Evolutionary conservation across 2,329 filamentous ascomycete species (phyloP), one percentile per base, ranked within the genome.

Genomic region (Lachnellula hyalina): DNA sequence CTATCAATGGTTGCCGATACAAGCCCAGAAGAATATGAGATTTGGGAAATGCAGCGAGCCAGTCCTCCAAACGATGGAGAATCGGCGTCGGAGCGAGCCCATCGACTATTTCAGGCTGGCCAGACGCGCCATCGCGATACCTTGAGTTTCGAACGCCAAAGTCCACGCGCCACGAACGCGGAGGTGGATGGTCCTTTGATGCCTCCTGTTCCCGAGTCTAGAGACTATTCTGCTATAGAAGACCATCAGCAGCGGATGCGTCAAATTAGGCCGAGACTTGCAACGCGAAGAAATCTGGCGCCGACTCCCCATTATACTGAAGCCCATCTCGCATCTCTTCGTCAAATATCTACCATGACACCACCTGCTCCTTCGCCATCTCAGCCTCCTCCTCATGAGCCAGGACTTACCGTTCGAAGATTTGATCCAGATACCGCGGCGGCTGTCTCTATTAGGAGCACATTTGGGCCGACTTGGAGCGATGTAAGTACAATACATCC

Each of bases 121-220:
- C 56, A 58, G 32, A 56, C 56, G 54, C 54, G 60, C 47, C 44
- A 58, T 17, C 58, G 58, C 35, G 62, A 63, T 38, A 49, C 49
- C 12, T 52, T 55, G 44, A 64, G 58, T 48, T 61, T 60, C 44
- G 62, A 63, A 49, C 60, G 62, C 25, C 55, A 60, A 51, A 35
- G 52, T 17, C 32, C 32, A 25, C 48, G 47, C 19, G 41, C 23
- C 47, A 17, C 57, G 17, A 56, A 51, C 41, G 19, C 52, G 17
- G 61, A 63, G n/a, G 47, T 53, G 21, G 62, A 67, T 54, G 59
- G 56, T 9, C 62, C 56, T 15, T 56, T 57, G 12, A 63, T 68
- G 63, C 67, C 65, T 11, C 60, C 65, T 45, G 67, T 65, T 28
- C 66, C 67, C 2, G 67, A 69, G 55, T 60, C 63, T 7, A 57